Evolutionary conservation across 345 rosid species (phyloP).

Genomic region (Isatis tinctoria): DNA sequence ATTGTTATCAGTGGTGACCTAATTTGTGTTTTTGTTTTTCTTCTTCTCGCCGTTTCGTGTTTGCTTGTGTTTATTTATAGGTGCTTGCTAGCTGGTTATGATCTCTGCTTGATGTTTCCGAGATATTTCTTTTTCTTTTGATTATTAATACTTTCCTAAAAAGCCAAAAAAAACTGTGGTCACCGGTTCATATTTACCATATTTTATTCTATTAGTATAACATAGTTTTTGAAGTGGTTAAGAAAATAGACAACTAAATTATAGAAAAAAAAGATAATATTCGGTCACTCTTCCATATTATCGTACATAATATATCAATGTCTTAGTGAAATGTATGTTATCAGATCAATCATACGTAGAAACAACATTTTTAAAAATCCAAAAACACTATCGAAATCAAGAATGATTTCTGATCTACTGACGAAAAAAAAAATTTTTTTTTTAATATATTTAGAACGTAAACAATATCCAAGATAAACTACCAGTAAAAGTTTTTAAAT

Average conservation of each 20-base stretch:
- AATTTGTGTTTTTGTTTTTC: not conserved
- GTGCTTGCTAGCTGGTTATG: slow-evolving; percentile 23
- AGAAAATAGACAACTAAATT: slow-evolving; percentile 1
- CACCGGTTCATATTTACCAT: not conserved
- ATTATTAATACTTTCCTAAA: not conserved
- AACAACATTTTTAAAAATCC: not conserved
- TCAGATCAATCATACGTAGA: not conserved
- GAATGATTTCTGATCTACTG: not conserved
- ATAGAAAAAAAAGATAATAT: not conserved
- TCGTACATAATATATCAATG: not conserved
- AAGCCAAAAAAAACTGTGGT: not conserved
- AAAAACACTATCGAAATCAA: not conserved
- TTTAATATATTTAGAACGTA: not conserved
- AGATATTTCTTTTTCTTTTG: slow-evolving; percentile 15
- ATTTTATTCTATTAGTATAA: not conserved
- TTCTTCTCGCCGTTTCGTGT: not conserved
- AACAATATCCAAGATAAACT: not conserved
- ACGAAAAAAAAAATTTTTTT: not conserved
- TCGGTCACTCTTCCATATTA: not conserved
- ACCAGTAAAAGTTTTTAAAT: not conserved
- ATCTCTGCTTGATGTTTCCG: slow-evolving; percentile 24
- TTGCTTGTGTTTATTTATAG: slow-evolving; percentile 26
- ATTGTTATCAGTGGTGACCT: slow-evolving; percentile 13
- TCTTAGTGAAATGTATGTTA: not conserved
- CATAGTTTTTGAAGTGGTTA: not conserved